Percentiles rank a stretch among this genome's conserved stretches.
Conservation (phyloP, 768 basidiomycete genomes). For the Naematelia aurantialba region DNA sequence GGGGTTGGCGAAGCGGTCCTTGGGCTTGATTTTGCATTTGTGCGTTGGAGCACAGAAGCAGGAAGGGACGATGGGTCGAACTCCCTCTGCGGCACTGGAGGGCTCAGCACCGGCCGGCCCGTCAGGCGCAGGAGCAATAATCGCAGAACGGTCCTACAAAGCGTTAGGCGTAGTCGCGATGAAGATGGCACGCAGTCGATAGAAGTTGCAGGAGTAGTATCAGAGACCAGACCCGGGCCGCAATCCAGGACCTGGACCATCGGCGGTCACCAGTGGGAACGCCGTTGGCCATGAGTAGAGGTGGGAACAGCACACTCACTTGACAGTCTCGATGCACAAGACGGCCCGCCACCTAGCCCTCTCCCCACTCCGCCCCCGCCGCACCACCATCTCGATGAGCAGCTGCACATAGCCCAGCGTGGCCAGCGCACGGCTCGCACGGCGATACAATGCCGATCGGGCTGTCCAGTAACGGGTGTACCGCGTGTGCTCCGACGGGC, state of each 20-base stretch:
- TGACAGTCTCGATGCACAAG: slow-evolving; percentile 72
- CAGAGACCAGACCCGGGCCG: too few relatives aligned
- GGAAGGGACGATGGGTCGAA: slow-evolving; percentile 71
- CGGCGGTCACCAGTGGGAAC: too few relatives aligned
- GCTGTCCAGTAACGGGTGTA: slow-evolving; percentile 86
- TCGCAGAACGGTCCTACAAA: slow-evolving; percentile 67
- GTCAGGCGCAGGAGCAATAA: slow-evolving; percentile 71
- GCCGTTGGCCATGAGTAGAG: too few relatives aligned
- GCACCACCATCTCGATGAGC: slow-evolving; percentile 81
- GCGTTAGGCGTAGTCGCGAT: neutral
- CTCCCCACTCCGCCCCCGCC: slow-evolving; percentile 63
- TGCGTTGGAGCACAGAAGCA: slow-evolving; percentile 35
- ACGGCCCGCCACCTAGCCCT: slow-evolving; percentile 71
- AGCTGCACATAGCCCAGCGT: slow-evolving; percentile 77
- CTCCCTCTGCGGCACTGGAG: slow-evolving; percentile 81
- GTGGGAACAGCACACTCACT: slow-evolving; percentile 58
- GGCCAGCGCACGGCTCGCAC: slow-evolving; percentile 70
- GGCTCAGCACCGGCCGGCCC: slow-evolving; percentile 67
- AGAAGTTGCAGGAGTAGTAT: too few relatives aligned
- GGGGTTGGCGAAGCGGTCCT: slow-evolving; percentile 47
- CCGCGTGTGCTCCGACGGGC: slow-evolving; percentile 63
- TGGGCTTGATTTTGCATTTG: slow-evolving; percentile 52
- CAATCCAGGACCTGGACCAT: too few relatives aligned
- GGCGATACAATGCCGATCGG: slow-evolving; percentile 67
- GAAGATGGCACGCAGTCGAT: too few relatives aligned